Conservation (phyloP, 352 stramenopile species). For the Blastocystis sp. region DNA sequence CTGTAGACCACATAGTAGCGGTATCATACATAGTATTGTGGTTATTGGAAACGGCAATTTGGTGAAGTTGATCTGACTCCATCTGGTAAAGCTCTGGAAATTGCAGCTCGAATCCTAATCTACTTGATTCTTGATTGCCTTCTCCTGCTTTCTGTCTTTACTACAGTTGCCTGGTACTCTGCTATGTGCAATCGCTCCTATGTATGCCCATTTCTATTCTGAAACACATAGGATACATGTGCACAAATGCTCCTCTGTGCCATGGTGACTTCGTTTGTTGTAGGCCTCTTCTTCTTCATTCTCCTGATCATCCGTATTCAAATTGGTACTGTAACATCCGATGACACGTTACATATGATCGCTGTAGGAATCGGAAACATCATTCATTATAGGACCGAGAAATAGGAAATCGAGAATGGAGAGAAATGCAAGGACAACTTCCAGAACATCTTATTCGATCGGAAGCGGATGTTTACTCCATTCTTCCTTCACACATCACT, state of each 20-base stretch:
- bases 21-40: neutral
- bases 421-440: slow-evolving; percentile 18
- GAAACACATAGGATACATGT: neutral
- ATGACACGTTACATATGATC: slow-evolving; percentile 51
- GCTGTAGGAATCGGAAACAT: neutral
- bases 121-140: slow-evolving; percentile 13
- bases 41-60: slow-evolving; percentile 22
- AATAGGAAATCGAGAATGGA: slow-evolving; percentile 19
- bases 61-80: slow-evolving; percentile 5
- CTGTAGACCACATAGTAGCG: neutral
- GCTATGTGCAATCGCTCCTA: neutral
- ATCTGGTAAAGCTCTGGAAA: neutral
- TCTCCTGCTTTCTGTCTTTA: neutral
- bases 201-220: neutral
- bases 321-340: slow-evolving; percentile 31
- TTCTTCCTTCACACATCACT: neutral
- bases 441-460: slow-evolving; percentile 13
- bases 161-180: neutral
- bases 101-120: neutral
- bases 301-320: slow-evolving; percentile 55
- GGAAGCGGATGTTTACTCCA: neutral
- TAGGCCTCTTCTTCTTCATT: slow-evolving; percentile 21
- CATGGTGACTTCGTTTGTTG: neutral
- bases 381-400: slow-evolving; percentile 28
- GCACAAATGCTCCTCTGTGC: neutral